Evolutionary conservation across 495 filamentous ascomycete species (phyloP).

Genomic region (Aspergillus cavernicola): DNA sequence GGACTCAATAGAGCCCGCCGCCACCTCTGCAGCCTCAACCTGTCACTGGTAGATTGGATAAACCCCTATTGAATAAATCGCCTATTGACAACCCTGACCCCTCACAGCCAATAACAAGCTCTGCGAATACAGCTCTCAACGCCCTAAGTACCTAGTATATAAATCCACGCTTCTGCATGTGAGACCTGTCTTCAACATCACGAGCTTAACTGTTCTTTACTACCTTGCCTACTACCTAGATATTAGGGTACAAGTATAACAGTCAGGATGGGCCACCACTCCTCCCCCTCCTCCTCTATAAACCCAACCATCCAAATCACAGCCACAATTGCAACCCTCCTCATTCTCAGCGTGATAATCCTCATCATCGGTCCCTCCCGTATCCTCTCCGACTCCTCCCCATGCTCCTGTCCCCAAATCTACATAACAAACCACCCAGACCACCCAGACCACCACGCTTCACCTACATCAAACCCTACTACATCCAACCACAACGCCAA

Average conservation of each 20-base stretch:
- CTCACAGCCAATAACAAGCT: not conserved
- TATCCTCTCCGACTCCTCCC: conserved; percentile 1
- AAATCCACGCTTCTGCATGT: too few relatives aligned
- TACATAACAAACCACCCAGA: not conserved
- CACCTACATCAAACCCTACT: not conserved
- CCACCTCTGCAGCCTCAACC: not conserved
- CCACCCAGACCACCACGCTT: not conserved
- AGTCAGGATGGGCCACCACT: not conserved
- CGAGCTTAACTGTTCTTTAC: too few relatives aligned
- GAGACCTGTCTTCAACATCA: too few relatives aligned
- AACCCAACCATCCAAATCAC: conserved; percentile 3
- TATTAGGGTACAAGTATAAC: too few relatives aligned
- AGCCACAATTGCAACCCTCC: conserved; percentile 5
- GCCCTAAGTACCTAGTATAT: too few relatives aligned
- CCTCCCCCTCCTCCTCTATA: not conserved
- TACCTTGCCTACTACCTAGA: too few relatives aligned
- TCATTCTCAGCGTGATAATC: conserved; percentile 9
- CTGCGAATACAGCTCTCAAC: not conserved
- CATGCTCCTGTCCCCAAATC: not conserved
- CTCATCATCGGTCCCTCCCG: conserved; percentile 3
- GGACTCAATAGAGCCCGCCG: conserved; percentile 5
- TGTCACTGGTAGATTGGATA: not conserved
- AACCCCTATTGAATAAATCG: not conserved
- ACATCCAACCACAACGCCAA: not conserved
- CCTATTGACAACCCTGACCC: not conserved